A percentile compares a stretch with the other conserved stretches of the same genome.
These are phyloP conservation scores for Aspergillus glaucus DNA, from an alignment of 2,329 filamentous ascomycete genomes.

Conservation along the genomic window DNA sequence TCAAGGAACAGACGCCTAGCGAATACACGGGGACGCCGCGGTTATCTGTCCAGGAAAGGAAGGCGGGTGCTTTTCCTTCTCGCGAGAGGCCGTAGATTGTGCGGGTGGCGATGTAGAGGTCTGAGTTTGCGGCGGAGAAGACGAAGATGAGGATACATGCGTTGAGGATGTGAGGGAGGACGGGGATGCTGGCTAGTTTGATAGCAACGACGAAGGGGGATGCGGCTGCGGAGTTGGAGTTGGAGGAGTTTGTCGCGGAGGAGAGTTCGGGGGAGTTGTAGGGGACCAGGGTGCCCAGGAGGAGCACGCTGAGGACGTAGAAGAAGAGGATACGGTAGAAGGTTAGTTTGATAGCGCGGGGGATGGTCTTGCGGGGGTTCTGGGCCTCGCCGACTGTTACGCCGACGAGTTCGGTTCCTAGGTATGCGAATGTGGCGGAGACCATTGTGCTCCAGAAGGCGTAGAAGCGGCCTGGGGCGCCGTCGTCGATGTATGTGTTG, in stretches of 20 bases:
- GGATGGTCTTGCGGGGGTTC: slow-evolving; percentile 70
- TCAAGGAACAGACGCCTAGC: slow-evolving; percentile 54
- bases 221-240: slow-evolving; percentile 51
- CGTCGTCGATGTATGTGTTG: slow-evolving; percentile 41
- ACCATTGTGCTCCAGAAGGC: slow-evolving; percentile 66
- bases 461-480: slow-evolving; percentile 49
- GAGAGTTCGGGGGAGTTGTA: slow-evolving; percentile 58
- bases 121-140: slow-evolving; percentile 70
- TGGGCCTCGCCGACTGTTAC: slow-evolving; percentile 74
- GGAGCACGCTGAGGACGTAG: slow-evolving; percentile 66
- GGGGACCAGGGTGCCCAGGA: slow-evolving; percentile 70
- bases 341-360: slow-evolving; percentile 70
- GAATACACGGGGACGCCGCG: slow-evolving; percentile 65
- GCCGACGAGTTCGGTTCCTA: slow-evolving; percentile 70
- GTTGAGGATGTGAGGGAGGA: slow-evolving; percentile 64
- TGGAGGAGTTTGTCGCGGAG: slow-evolving; percentile 36
- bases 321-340: slow-evolving; percentile 79
- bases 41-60: slow-evolving; percentile 65
- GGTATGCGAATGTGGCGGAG: slow-evolving; percentile 71
- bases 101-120: slow-evolving; percentile 68
- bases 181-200: slow-evolving; percentile 54
- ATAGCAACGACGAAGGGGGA: slow-evolving; percentile 74
- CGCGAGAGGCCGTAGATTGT: slow-evolving; percentile 67
- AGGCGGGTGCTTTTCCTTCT: slow-evolving; percentile 63
- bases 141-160: slow-evolving; percentile 69